A percentile compares a stretch with the other conserved stretches of the same genome.
phyloP scores from a whole-genome alignment of 228 moss, liverwort and hornwort genomes.

The Sphagnum fallax region DNA sequence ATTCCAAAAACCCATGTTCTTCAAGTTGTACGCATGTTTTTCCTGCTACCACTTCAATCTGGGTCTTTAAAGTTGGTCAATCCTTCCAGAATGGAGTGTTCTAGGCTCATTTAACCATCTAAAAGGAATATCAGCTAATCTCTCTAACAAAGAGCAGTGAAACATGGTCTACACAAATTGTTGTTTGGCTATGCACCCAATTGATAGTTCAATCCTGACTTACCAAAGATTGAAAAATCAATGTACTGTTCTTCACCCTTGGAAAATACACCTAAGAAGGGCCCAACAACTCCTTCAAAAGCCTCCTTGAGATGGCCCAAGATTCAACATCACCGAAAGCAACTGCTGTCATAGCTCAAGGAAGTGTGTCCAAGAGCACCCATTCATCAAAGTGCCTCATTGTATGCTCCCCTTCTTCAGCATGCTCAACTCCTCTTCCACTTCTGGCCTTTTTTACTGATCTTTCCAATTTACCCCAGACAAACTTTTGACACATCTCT shows the following conservation, averaged over 20 bases:
- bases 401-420: neutral
- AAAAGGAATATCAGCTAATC: too few relatives aligned
- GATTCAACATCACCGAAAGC: constrained; percentile 7
- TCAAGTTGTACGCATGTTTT: constrained; percentile 4
- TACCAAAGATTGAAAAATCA: neutral
- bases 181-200: too few relatives aligned
- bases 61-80: too few relatives aligned
- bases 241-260: constrained; percentile 5
- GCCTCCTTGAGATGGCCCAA: constrained; percentile 4
- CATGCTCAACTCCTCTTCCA: neutral
- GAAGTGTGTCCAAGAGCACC: neutral
- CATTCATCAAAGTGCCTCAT: constrained; percentile 4
- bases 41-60: constrained; percentile 5
- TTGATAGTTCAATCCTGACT: too few relatives aligned
- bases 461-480: neutral
- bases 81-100: too few relatives aligned
- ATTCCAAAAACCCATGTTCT: too few relatives aligned
- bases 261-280: neutral
- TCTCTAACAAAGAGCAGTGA: too few relatives aligned
- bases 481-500: neutral
- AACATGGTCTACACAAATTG: too few relatives aligned
- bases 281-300: constrained; percentile 1
- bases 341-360: constrained; percentile 4
- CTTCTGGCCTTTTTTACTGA: neutral
- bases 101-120: too few relatives aligned